phyloP scores from a whole-genome alignment of 768 basidiomycete species.

The Russula ochroleuca region DNA sequence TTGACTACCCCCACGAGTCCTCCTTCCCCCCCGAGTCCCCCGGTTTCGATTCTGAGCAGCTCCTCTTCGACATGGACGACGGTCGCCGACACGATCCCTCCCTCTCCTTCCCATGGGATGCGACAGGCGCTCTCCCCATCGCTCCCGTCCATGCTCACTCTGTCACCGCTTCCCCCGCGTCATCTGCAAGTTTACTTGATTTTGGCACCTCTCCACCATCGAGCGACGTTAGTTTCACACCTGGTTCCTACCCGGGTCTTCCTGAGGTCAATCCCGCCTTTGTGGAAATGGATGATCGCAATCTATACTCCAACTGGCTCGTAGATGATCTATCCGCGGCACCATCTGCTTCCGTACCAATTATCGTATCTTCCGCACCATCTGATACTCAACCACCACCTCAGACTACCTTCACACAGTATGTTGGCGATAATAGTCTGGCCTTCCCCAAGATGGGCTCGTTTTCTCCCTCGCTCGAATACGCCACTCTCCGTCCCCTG shows the following conservation, averaged over 20 bases:
- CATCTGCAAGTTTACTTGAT: slow-evolving; percentile 41
- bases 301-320: slow-evolving; percentile 55
- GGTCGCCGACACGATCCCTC: slow-evolving; percentile 31
- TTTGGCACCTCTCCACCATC: slow-evolving; percentile 41
- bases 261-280: slow-evolving; percentile 36
- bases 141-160: slow-evolving; percentile 37
- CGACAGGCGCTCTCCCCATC: slow-evolving; percentile 40
- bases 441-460: slow-evolving; percentile 45
- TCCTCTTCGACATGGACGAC: slow-evolving; percentile 63
- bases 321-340: slow-evolving; percentile 48
- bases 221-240: slow-evolving; percentile 37
- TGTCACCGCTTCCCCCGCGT: slow-evolving; percentile 40
- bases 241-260: slow-evolving; percentile 34
- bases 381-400: slow-evolving; percentile 40
- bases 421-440: slow-evolving; percentile 36
- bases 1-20: slow-evolving; percentile 31
- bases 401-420: slow-evolving; percentile 48
- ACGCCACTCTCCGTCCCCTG: slow-evolving; percentile 54
- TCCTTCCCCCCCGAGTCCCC: slow-evolving; percentile 35
- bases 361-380: slow-evolving; percentile 46
- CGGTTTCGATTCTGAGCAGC: slow-evolving; percentile 44
- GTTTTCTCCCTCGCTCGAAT: slow-evolving; percentile 55
- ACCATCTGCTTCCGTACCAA: slow-evolving; percentile 51
- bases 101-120: slow-evolving; percentile 37
- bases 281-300: slow-evolving; percentile 40